Evolutionary conservation across 768 basidiomycete genomes (phyloP).

Genomic region (Paxillus involutus): DNA sequence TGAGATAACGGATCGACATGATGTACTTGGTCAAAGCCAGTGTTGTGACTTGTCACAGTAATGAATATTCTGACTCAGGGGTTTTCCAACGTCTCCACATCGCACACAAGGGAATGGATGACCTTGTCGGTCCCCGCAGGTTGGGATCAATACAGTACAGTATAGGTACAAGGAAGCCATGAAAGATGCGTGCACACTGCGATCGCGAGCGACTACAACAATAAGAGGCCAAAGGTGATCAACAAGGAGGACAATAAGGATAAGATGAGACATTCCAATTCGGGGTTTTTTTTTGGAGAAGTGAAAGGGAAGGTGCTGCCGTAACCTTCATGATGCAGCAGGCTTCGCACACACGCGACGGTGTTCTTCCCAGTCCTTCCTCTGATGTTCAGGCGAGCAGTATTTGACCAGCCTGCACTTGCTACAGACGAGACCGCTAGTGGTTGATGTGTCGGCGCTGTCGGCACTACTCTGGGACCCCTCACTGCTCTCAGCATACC

Average conservation of each 20-base stretch:
- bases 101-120: too few relatives aligned
- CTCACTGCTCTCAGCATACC: slow-evolving; percentile 38
- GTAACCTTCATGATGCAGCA: slow-evolving; percentile 11
- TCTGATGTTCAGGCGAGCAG: slow-evolving; percentile 73
- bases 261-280: not conserved
- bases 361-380: slow-evolving; percentile 79
- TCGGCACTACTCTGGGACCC: slow-evolving; percentile 45
- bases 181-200: not conserved
- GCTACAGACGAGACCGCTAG: slow-evolving; percentile 63
- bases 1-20: slow-evolving; percentile 65
- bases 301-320: not conserved
- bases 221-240: not conserved
- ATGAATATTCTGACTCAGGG: not conserved
- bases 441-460: slow-evolving; percentile 29
- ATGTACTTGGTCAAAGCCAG: not conserved
- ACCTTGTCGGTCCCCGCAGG: not conserved
- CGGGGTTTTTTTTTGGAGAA: not conserved
- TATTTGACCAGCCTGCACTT: slow-evolving; percentile 80
- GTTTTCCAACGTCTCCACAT: not conserved
- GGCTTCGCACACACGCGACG: slow-evolving; percentile 61
- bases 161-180: slow-evolving; percentile 9
- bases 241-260: not conserved
- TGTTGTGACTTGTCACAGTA: not conserved
- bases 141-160: not conserved
- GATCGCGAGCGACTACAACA: slow-evolving; percentile 1